A percentile compares a stretch with the other conserved stretches of the same genome.
Evolutionary conservation across 2,329 filamentous ascomycete species (phyloP).

Genomic region (Alternaria incomplexa): DNA sequence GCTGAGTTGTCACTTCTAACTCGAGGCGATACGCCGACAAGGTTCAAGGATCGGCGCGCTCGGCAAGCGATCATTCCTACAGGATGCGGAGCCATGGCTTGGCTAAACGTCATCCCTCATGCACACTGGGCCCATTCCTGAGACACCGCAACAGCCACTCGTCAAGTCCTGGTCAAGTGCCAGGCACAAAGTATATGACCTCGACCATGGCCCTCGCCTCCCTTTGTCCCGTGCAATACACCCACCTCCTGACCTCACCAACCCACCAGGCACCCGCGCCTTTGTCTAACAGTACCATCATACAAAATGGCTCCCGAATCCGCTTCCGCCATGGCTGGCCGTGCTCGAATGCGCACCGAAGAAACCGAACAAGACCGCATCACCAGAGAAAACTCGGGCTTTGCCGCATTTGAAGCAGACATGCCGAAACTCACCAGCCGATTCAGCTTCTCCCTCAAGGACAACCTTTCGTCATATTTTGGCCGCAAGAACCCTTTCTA

Average conservation of each 20-base stretch:
- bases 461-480: constrained; percentile 49
- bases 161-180: constrained; percentile 19
- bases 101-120: constrained; percentile 17
- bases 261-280: constrained; percentile 29
- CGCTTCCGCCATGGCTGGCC: constrained; percentile 35
- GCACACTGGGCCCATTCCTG: constrained; percentile 16
- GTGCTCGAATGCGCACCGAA: constrained; percentile 36
- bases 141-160: constrained; percentile 15
- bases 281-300: constrained; percentile 9
- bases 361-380: constrained; percentile 43
- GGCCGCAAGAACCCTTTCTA: constrained; percentile 48
- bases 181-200: constrained; percentile 23
- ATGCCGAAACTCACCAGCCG: constrained; percentile 45
- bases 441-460: constrained; percentile 46
- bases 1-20: background rate
- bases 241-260: constrained; percentile 40
- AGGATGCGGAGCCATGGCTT: constrained; percentile 4
- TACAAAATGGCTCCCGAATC: constrained; percentile 38
- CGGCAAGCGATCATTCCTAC: constrained; percentile 7
- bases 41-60: constrained; percentile 3
- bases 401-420: constrained; percentile 44
- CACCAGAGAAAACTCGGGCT: constrained; percentile 36
- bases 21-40: background rate
- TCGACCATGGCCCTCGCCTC: constrained; percentile 22
- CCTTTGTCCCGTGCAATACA: constrained; percentile 42